phyloP scores from a whole-genome alignment of 2,329 filamentous ascomycete genomes.

The Aspergillus puulaauensis region DNA sequence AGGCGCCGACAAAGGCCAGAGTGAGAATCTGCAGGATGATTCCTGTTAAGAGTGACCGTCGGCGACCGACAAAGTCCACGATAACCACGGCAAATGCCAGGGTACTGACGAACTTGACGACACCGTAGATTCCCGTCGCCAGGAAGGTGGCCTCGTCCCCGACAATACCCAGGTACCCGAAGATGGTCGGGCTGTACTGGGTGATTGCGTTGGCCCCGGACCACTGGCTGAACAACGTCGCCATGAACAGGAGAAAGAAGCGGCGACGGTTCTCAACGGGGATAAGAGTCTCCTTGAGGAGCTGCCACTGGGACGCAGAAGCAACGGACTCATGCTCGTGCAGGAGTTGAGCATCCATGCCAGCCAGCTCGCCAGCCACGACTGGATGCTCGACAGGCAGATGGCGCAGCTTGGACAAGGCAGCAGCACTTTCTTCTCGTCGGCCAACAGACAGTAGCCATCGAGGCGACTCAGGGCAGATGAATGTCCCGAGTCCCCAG shows the following conservation, averaged over 20 bases:
- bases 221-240: slow-evolving; percentile 44
- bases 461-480: slow-evolving; percentile 21
- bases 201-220: slow-evolving; percentile 48
- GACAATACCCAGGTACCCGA: slow-evolving; percentile 39
- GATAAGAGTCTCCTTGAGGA: slow-evolving; percentile 27
- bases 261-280: slow-evolving; percentile 41
- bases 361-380: slow-evolving; percentile 23
- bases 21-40: no score
- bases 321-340: slow-evolving; percentile 34
- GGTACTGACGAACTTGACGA: slow-evolving; percentile 46
- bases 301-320: slow-evolving; percentile 27
- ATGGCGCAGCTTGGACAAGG: slow-evolving; percentile 26
- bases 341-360: slow-evolving; percentile 13
- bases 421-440: slow-evolving; percentile 20
- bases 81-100: slow-evolving; percentile 47
- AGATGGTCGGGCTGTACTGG: slow-evolving; percentile 45
- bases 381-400: slow-evolving; percentile 40
- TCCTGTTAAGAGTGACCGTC: no score
- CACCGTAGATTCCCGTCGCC: slow-evolving; percentile 42
- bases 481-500: slow-evolving; percentile 17
- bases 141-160: no score
- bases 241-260: slow-evolving; percentile 39
- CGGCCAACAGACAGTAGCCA: slow-evolving; percentile 19
- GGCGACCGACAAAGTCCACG: slow-evolving; percentile 25
- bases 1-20: slow-evolving; percentile 20